A percentile compares a stretch with the other conserved stretches of the same genome.
Conservation (phyloP, 768 basidiomycete species). For the Kwoniella heveanensis region DNA sequence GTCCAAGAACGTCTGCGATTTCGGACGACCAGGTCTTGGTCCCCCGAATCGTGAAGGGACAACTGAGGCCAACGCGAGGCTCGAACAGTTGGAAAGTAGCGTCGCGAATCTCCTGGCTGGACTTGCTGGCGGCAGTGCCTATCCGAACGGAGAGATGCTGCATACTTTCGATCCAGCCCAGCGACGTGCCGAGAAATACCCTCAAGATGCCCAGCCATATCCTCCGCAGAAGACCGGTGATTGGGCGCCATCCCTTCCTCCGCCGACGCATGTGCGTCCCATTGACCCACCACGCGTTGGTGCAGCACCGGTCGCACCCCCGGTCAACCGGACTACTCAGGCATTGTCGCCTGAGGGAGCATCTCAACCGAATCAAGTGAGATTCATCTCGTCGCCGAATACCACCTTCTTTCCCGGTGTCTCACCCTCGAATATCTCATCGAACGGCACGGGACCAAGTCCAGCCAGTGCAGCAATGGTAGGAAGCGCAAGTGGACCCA, state of each 20-base stretch:
- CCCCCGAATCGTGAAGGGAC: constrained; percentile 6
- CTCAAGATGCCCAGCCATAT: neutral
- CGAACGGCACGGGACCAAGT: constrained; percentile 18
- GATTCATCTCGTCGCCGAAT: constrained; percentile 26
- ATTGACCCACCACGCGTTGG: constrained; percentile 17
- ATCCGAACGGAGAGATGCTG: constrained; percentile 26
- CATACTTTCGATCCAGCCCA: constrained; percentile 21
- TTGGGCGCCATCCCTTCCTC: constrained; percentile 14
- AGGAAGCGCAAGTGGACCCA: neutral
- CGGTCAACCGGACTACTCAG: neutral
- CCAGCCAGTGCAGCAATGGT: constrained; percentile 9
- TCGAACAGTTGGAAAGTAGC: constrained; percentile 41
- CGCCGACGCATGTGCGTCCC: constrained; percentile 18
- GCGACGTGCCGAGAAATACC: constrained; percentile 4
- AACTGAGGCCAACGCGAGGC: constrained; percentile 26
- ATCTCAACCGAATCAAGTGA: constrained; percentile 12
- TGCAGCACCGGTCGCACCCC: neutral
- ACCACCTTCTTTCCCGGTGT: constrained; percentile 6
- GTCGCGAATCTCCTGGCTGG: constrained; percentile 41
- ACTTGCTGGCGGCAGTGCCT: constrained; percentile 21
- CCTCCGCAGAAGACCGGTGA: neutral
- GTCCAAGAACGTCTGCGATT: constrained; percentile 32
- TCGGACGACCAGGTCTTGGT: constrained; percentile 20
- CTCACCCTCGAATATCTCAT: constrained; percentile 17
- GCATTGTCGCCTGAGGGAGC: constrained; percentile 17